Base-by-base conservation (phyloP, 1,284 basidiomycete species). In the Leccinum ponderosum region DNA sequence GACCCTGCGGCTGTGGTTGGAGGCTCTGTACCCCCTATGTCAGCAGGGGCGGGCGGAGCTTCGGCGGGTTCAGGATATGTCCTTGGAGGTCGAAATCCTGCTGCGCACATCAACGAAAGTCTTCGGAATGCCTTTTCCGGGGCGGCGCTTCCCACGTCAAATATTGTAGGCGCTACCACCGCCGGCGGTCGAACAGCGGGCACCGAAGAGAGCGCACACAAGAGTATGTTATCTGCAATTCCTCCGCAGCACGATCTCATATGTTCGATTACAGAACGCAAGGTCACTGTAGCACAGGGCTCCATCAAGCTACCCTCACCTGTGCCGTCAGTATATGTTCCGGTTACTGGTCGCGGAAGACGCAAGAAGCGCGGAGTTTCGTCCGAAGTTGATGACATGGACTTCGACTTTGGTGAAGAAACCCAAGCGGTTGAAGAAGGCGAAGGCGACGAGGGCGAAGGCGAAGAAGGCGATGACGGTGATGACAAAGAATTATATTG, bases 401-500 rank as follows among this genome's bases (percentile, higher is more conserved):
- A 73, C 61, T 74, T 72, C 53, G 72, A 76, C 61, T 73, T 68
- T 63, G 66, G 69, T 51, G 72, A 73, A 63, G 72, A 73, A 62
- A 62, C 61, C 0, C 70, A 74, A n/a, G 76, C 71, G 14, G 74
- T 70, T 50, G 71, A 76, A 55, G 80, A 81, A 61, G 74, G 73
- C 7, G 79, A 81, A 33, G 74, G 78, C 58, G 84, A 82, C 54
- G 80, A 81, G 58, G 80, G 77, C 1, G 81, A 80, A 52, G 80
- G 75, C 3, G 81, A 81, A 48, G 81, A 80, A 31, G 80, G 77
- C 12, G 74, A 75, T 4, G 81, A 82, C 56, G 76, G 77, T 12
- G 83, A 83, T 64, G 86, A 87, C 71, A 79, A 84, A 64, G 79
- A 80, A 35, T 67, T 86, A 2, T 89, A 89, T 66, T 89, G 87